Percentiles rank a stretch among this genome's conserved stretches.
Evolutionary conservation across 1,139 yeast genomes (phyloP).

Genomic region (Taphrina wiesneri): DNA sequence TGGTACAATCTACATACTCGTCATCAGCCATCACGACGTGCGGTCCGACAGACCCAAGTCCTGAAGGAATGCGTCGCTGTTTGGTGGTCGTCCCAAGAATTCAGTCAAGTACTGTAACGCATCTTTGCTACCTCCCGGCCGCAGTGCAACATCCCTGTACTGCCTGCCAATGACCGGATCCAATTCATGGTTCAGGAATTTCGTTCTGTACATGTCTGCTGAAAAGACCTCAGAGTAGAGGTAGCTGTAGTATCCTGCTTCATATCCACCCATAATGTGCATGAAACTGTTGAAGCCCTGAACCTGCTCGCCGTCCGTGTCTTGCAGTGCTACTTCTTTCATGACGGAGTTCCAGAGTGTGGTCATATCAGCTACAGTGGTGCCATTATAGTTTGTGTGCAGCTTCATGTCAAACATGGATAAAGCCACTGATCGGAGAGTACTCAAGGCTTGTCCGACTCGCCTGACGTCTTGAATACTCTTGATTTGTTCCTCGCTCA

Average conservation of each 20-base stretch:
- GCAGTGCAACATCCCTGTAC: slow-evolving; percentile 20
- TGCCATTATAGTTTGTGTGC: slow-evolving; percentile 56
- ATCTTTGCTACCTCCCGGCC: slow-evolving; percentile 27
- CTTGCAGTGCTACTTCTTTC: neutral
- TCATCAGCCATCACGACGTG: neutral
- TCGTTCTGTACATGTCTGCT: slow-evolving; percentile 74
- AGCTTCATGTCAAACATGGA: slow-evolving; percentile 73
- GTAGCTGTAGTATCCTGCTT: slow-evolving; percentile 84
- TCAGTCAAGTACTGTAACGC: slow-evolving; percentile 53
- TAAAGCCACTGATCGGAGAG: slow-evolving; percentile 73
- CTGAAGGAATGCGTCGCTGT: slow-evolving; percentile 64
- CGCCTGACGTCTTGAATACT: slow-evolving; percentile 67
- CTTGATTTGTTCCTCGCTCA: slow-evolving; percentile 60
- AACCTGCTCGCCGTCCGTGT: slow-evolving; percentile 54
- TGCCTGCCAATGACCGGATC: slow-evolving; percentile 46
- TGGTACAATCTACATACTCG: neutral
- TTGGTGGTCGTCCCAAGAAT: slow-evolving; percentile 74
- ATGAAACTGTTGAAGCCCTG: slow-evolving; percentile 77
- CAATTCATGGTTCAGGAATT: slow-evolving; percentile 68
- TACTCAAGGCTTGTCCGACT: slow-evolving; percentile 70
- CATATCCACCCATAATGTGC: slow-evolving; percentile 82
- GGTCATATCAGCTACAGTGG: slow-evolving; percentile 45
- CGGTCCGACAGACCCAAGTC: slow-evolving; percentile 54
- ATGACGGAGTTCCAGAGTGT: slow-evolving; percentile 53
- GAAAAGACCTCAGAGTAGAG: slow-evolving; percentile 85